These are phyloP conservation scores for Cornus kousa DNA, from an alignment of 148 eudicot genomes.

Conservation along the genomic window DNA sequence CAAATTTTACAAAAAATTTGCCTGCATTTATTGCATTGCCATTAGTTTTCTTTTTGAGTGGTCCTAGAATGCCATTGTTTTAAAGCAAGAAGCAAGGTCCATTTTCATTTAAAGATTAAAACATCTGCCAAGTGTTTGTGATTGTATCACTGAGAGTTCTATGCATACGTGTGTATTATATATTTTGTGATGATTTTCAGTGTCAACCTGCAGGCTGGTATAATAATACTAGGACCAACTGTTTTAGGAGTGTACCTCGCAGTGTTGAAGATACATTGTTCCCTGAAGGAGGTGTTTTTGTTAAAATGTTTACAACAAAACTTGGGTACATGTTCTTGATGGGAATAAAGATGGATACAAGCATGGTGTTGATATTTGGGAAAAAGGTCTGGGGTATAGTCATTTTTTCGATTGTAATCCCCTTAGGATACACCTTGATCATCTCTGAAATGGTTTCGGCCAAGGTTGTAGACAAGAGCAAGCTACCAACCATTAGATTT, in stretches of 20 bases:
- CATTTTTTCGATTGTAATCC: conserved; percentile 14
- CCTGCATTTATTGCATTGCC: background rate
- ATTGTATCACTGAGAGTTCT: background rate
- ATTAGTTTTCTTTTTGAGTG: too few relatives aligned
- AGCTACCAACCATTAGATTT: background rate
- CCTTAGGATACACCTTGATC: background rate
- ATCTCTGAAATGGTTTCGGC: background rate
- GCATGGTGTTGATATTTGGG: conserved; percentile 19
- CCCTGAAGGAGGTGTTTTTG: conserved; percentile 26
- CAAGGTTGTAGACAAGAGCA: background rate
- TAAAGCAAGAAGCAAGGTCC: background rate
- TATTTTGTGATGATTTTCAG: background rate
- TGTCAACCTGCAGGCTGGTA: conserved; percentile 28
- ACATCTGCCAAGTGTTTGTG: background rate
- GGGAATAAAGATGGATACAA: conserved; percentile 38
- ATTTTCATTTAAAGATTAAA: background rate
- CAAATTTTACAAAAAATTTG: too few relatives aligned
- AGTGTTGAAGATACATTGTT: conserved; percentile 4
- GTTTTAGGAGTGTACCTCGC: conserved; percentile 17
- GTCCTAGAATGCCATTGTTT: too few relatives aligned
- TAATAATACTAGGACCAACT: conserved; percentile 31
- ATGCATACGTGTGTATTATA: background rate
- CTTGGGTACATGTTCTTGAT: conserved; percentile 34
- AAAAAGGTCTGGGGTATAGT: conserved; percentile 32
- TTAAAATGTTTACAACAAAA: conserved; percentile 25